Percentiles rank a stretch among this genome's conserved stretches.
phyloP scores from a whole-genome alignment of 2,329 filamentous ascomycete species.

The Furcasterigmium sp. region DNA sequence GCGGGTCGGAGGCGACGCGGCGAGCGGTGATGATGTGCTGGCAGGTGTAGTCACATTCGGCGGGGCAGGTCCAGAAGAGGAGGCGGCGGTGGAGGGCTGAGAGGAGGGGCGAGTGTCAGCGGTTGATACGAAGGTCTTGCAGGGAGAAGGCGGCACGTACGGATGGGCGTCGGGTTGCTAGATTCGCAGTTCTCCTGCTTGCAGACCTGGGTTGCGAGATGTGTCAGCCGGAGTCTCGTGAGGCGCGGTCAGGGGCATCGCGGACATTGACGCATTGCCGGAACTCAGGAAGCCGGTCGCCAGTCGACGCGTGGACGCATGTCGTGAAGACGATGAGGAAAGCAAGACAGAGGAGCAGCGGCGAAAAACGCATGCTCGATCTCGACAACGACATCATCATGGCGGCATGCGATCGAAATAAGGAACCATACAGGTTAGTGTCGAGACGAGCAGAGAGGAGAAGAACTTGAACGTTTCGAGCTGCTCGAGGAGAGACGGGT shows the following conservation, averaged over 20 bases:
- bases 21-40: conserved; percentile 82
- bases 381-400: conserved; percentile 7
- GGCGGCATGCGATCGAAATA: conserved; percentile 16
- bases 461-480: too few relatives aligned
- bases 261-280: conserved; percentile 76
- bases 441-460: too few relatives aligned
- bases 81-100: conserved; percentile 78
- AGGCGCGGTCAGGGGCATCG: conserved; percentile 10
- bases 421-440: too few relatives aligned
- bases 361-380: conserved; percentile 11
- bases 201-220: conserved; percentile 58
- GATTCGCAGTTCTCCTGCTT: conserved; percentile 70
- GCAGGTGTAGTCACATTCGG: conserved; percentile 97
- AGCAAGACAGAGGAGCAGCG: conserved; percentile 22
- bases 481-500: too few relatives aligned
- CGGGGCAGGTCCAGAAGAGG: conserved; percentile 84
- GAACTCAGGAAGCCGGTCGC: conserved; percentile 85
- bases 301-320: conserved; percentile 64
- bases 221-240: conserved; percentile 3
- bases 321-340: conserved; percentile 33
- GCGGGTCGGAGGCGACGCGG: conserved; percentile 54
- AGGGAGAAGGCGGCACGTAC: conserved; percentile 45
- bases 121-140: background rate
- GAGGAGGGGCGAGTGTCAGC: conserved; percentile 7
- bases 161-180: conserved; percentile 58